A percentile compares a stretch with the other conserved stretches of the same genome.
phyloP scores from a whole-genome alignment of 75 land plant species.

The Sequoia sempervirens region DNA sequence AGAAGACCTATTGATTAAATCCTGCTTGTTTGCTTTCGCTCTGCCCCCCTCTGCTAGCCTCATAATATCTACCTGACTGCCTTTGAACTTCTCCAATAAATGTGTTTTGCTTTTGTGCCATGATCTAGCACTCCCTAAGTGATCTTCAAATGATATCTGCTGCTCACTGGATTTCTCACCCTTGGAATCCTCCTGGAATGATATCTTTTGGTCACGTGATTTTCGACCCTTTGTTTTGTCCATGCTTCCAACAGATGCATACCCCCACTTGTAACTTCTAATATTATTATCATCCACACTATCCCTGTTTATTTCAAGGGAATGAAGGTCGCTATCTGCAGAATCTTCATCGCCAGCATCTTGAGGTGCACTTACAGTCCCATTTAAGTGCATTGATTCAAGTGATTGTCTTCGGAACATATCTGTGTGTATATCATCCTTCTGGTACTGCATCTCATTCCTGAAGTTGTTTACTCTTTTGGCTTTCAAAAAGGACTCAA shows the following conservation, averaged over 20 bases:
- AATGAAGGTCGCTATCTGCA: conserved; percentile 41
- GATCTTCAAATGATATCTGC: conserved; percentile 14
- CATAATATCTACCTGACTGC: not conserved
- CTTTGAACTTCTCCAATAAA: conserved; percentile 8
- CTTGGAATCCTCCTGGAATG: conserved; percentile 10
- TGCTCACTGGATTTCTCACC: not conserved
- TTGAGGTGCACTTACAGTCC: conserved; percentile 49
- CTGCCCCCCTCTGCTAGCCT: conserved; percentile 7
- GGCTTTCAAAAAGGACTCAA: conserved; percentile 48
- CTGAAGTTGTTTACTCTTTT: conserved; percentile 8
- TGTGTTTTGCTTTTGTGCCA: conserved; percentile 8
- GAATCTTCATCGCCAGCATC: conserved; percentile 48
- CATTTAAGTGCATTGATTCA: conserved; percentile 56
- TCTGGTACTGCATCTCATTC: not conserved
- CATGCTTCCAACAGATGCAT: conserved; percentile 4
- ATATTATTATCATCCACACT: not conserved
- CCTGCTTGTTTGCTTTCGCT: not conserved
- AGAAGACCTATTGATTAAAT: conserved; percentile 1
- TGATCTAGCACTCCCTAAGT: conserved; percentile 18
- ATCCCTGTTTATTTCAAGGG: conserved; percentile 34
- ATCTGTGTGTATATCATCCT: conserved; percentile 1
- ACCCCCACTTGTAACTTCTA: conserved; percentile 13
- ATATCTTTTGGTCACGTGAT: conserved; percentile 13
- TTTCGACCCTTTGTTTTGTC: conserved; percentile 14
- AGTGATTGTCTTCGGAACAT: conserved; percentile 37